Evolutionary conservation across 2,329 filamentous ascomycete genomes (phyloP).

Genomic region (Ophiostoma australiae): DNA sequence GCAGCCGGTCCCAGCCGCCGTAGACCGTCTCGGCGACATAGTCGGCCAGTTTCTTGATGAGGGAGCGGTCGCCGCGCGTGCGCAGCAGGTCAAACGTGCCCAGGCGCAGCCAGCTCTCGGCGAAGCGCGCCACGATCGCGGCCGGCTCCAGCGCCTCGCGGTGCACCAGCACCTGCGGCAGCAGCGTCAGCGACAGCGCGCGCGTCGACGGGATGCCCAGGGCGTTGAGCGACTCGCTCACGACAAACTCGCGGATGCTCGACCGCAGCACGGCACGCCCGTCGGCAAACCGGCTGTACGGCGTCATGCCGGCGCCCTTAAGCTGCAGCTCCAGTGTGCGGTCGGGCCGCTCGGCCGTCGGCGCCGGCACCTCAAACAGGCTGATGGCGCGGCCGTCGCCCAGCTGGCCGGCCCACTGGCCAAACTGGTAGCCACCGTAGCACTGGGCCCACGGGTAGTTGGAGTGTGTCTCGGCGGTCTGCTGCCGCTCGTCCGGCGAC

Average conservation of each 20-base stretch:
- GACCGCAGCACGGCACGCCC: constrained; percentile 89
- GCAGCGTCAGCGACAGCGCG: constrained; percentile 73
- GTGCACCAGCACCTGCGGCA: constrained; percentile 66
- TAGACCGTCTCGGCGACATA: constrained; percentile 88
- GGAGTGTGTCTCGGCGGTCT: background rate
- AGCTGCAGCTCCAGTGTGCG: constrained; percentile 79
- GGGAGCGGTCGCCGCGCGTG: constrained; percentile 68
- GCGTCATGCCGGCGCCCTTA: constrained; percentile 88
- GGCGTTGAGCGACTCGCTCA: constrained; percentile 82
- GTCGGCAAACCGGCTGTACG: constrained; percentile 94
- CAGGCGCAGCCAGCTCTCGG: constrained; percentile 83
- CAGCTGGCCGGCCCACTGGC: constrained; percentile 91
- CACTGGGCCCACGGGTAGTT: constrained; percentile 95
- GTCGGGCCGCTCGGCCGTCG: constrained; percentile 30
- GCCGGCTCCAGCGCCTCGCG: constrained; percentile 82
- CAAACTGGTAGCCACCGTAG: constrained; percentile 79
- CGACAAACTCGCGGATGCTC: constrained; percentile 89
- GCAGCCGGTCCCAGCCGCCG: constrained; percentile 79
- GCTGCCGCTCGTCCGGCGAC: constrained; percentile 22
- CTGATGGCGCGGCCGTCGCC: constrained; percentile 94
- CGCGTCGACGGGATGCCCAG: constrained; percentile 81
- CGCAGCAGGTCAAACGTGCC: constrained; percentile 95
- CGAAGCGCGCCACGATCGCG: constrained; percentile 87
- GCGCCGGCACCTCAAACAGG: constrained; percentile 80
- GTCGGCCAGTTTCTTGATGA: constrained; percentile 69